A percentile compares a stretch with the other conserved stretches of the same genome.
phyloP scores from a whole-genome alignment of 148 eudicot genomes.

The Agrostemma githago region DNA sequence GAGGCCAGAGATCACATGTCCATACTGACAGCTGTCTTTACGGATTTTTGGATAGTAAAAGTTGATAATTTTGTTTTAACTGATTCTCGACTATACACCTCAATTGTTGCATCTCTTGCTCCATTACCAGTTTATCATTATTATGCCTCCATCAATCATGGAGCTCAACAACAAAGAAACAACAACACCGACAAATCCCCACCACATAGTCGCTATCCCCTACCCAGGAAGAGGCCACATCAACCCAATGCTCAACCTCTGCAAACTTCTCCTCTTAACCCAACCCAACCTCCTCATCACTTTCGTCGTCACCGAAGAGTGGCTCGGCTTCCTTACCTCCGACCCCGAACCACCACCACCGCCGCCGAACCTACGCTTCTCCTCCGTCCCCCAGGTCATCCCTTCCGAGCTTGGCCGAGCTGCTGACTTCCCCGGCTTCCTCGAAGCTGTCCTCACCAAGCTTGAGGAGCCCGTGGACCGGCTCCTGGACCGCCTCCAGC shows the following conservation, averaged over 20 bases:
- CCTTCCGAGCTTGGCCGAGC: constrained; percentile 51
- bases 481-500: constrained; percentile 41
- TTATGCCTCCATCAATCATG: neutral
- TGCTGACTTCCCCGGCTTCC: constrained; percentile 33
- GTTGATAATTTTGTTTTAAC: too few species aligned
- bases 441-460: constrained; percentile 34
- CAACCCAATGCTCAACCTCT: constrained; percentile 67
- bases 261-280: constrained; percentile 32
- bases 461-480: constrained; percentile 46
- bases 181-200: neutral
- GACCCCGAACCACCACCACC: constrained; percentile 26
- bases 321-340: constrained; percentile 45
- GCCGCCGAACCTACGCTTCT: constrained; percentile 28
- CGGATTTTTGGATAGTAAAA: too few species aligned
- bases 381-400: constrained; percentile 50
- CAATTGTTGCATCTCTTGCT: neutral
- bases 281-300: constrained; percentile 12
- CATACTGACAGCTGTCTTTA: too few species aligned
- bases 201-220: constrained; percentile 57
- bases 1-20: neutral
- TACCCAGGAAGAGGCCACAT: constrained; percentile 66
- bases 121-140: too few species aligned
- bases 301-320: constrained; percentile 36
- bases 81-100: neutral
- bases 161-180: neutral